Conservation (phyloP, 805 yeast species). For the Wickerhamomyces rabaulensis region DNA sequence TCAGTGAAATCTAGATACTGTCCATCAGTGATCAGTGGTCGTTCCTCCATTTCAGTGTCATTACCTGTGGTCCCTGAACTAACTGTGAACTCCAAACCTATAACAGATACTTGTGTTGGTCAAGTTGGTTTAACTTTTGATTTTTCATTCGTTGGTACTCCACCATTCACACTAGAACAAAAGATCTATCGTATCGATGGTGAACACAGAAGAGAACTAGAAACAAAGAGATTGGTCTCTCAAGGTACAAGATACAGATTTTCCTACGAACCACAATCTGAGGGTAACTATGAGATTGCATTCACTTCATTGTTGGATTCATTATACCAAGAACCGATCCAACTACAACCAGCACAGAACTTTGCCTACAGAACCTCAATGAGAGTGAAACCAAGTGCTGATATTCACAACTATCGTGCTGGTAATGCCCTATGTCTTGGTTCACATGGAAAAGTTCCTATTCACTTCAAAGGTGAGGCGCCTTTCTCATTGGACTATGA, state of each 20-base stretch:
- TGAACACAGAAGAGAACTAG: conserved; percentile 26
- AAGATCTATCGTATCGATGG: conserved; percentile 50
- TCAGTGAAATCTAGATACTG: conserved; percentile 59
- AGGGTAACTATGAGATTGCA: conserved; percentile 75
- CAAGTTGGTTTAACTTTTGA: conserved; percentile 80
- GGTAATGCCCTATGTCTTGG: conserved; percentile 39
- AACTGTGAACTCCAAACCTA: conserved; percentile 39
- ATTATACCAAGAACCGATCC: conserved; percentile 43
- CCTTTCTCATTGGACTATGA: conserved; percentile 74
- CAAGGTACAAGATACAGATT: conserved; percentile 47
- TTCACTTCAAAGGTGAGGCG: conserved; percentile 68
- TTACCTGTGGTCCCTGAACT: conserved; percentile 50
- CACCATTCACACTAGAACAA: conserved; percentile 72
- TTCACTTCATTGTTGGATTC: conserved; percentile 63
- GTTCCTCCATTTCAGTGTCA: conserved; percentile 49
- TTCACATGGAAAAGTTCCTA: conserved; percentile 41
- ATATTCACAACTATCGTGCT: conserved; percentile 13
- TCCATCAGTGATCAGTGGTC: conserved; percentile 57
- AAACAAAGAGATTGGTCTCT: conserved; percentile 32
- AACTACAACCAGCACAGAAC: conserved; percentile 29
- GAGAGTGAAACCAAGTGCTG: conserved; percentile 62
- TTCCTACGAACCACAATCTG: conserved; percentile 69
- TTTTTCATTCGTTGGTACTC: conserved; percentile 63
- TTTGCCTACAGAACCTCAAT: conserved; percentile 64
- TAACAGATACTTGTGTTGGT: conserved; percentile 87